These are phyloP conservation scores for Kodamaea suecica DNA, from an alignment of 1,139 yeast species.

Conservation along the genomic window DNA sequence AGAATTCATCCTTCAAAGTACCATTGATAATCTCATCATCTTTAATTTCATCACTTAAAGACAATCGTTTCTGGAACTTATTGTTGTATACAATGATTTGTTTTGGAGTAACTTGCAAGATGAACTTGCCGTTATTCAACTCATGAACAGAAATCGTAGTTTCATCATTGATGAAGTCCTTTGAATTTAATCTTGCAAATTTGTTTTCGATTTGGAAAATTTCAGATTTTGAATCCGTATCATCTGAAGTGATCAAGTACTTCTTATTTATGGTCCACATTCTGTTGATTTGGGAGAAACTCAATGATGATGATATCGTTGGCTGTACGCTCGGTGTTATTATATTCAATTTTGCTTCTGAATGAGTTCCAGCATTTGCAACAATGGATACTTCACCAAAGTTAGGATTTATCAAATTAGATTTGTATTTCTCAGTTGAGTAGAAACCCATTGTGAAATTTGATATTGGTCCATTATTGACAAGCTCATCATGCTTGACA, in stretches of 20 bases:
- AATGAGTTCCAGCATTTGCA: conserved; percentile 65
- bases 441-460: conserved; percentile 65
- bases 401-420: conserved; percentile 69
- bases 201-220: conserved; percentile 68
- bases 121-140: conserved; percentile 54
- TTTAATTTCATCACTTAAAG: conserved; percentile 36
- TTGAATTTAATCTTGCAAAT: conserved; percentile 61
- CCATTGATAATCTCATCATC: conserved; percentile 53
- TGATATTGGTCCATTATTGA: conserved; percentile 73
- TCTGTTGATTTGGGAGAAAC: conserved; percentile 71
- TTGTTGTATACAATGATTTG: conserved; percentile 65
- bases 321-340: conserved; percentile 67
- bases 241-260: conserved; percentile 73
- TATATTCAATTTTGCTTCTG: conserved; percentile 55
- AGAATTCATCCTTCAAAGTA: conserved; percentile 47
- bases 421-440: conserved; percentile 51
- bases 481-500: conserved; percentile 49
- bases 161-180: conserved; percentile 62
- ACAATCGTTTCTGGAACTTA: conserved; percentile 47
- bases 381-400: conserved; percentile 62
- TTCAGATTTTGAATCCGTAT: conserved; percentile 60
- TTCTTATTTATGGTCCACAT: conserved; percentile 63
- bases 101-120: conserved; percentile 72
- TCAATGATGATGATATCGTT: conserved; percentile 61
- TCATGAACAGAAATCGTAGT: conserved; percentile 67